These are phyloP conservation scores for Bullera alba DNA, from an alignment of 768 basidiomycete genomes.

Conservation along the genomic window DNA sequence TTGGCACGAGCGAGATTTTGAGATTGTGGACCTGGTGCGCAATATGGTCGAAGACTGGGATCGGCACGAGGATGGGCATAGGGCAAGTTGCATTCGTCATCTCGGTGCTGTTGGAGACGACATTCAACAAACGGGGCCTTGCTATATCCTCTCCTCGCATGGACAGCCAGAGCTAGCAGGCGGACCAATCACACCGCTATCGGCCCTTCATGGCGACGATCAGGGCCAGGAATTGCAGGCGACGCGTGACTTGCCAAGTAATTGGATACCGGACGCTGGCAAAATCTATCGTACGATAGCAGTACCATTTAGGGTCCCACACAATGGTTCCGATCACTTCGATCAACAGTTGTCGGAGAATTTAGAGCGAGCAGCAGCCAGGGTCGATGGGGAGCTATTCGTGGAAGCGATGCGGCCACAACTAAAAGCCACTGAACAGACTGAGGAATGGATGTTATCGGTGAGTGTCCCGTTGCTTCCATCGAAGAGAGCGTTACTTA, in stretches of 20 bases:
- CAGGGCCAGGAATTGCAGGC: too few relatives aligned
- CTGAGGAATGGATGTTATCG: constrained; percentile 23
- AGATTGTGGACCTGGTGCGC: constrained; percentile 12
- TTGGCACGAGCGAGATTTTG: constrained; percentile 23
- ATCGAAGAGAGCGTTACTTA: too few relatives aligned
- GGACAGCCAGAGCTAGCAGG: not conserved
- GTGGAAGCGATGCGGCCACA: constrained; percentile 13
- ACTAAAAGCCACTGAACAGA: constrained; percentile 5
- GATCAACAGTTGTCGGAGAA: constrained; percentile 14
- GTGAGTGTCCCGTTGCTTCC: constrained; percentile 12
- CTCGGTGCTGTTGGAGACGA: not conserved
- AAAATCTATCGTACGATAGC: constrained; percentile 24
- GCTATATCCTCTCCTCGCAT: constrained; percentile 14
- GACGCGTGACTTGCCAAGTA: too few relatives aligned
- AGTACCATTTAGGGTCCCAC: constrained; percentile 14
- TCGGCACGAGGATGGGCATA: not conserved
- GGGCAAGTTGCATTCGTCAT: constrained; percentile 16
- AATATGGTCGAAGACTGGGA: constrained; percentile 30
- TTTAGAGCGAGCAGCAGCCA: constrained; percentile 5
- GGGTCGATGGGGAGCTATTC: constrained; percentile 27
- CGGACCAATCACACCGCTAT: too few relatives aligned
- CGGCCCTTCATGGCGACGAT: too few relatives aligned
- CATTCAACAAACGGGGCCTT: constrained; percentile 2
- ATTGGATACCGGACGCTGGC: constrained; percentile 6
- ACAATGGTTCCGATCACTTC: constrained; percentile 8